Conservation (phyloP, 2,329 filamentous ascomycete species). For the Aspergillus fischeri region DNA sequence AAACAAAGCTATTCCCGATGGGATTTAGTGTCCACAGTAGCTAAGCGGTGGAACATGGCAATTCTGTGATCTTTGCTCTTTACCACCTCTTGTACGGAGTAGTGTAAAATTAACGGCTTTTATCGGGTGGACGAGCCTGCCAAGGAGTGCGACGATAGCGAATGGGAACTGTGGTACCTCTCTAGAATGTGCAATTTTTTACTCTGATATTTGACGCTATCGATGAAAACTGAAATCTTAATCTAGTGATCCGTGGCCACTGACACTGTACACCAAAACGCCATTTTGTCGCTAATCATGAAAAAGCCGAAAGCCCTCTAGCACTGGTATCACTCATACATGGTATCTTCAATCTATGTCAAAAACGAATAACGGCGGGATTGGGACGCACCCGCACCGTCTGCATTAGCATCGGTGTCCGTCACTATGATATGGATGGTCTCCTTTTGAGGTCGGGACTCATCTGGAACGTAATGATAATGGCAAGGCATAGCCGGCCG, state of each 20-base stretch:
- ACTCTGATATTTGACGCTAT: neutral
- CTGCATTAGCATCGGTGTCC: constrained; percentile 12
- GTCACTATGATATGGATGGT: constrained; percentile 28
- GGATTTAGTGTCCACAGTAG: constrained; percentile 5
- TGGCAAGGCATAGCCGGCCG: constrained; percentile 30
- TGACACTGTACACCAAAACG: neutral
- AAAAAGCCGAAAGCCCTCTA: neutral
- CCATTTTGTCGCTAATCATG: constrained; percentile 1
- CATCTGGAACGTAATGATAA: constrained; percentile 16
- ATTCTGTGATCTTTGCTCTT: constrained; percentile 1
- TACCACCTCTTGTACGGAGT: constrained; percentile 12
- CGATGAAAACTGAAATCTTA: neutral
- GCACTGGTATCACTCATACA: neutral
- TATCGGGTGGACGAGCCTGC: neutral
- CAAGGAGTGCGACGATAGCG: neutral
- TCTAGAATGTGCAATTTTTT: neutral
- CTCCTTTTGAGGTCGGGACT: constrained; percentile 18
- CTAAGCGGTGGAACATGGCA: constrained; percentile 12
- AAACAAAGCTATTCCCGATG: constrained; percentile 29
- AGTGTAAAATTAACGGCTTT: neutral
- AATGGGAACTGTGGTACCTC: neutral
- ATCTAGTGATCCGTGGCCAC: neutral
- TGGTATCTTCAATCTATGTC: neutral
- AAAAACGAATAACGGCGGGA: neutral
- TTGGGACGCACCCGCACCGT: neutral